Evolutionary conservation across 305 asterid genomes (phyloP).

Genomic region (Andrographis paniculata): DNA sequence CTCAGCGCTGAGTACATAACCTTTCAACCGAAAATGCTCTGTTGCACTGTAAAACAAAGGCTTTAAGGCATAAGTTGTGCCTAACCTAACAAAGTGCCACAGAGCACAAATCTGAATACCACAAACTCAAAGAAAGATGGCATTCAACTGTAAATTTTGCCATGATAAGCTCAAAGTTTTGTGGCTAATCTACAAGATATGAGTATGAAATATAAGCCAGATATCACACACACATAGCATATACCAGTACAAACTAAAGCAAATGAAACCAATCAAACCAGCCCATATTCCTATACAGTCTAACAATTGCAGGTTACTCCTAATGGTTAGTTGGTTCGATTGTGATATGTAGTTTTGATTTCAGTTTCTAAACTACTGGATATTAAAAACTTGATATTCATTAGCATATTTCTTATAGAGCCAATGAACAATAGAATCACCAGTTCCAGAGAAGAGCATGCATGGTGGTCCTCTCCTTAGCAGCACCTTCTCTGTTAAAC

Average conservation of each 20-base stretch:
- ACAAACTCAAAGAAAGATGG: conserved; percentile 9
- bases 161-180: neutral
- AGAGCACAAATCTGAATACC: conserved; percentile 9
- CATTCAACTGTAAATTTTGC: too few species aligned
- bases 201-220: neutral
- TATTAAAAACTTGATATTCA: conserved; percentile 1
- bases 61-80: neutral
- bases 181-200: conserved; percentile 2
- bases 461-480: conserved; percentile 82
- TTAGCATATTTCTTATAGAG: conserved; percentile 8
- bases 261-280: too few species aligned
- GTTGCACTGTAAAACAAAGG: conserved; percentile 55
- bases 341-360: too few species aligned
- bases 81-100: neutral
- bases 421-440: conserved; percentile 29
- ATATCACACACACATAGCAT: conserved; percentile 10
- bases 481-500: conserved; percentile 58
- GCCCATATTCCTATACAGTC: too few species aligned
- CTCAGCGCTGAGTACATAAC: conserved; percentile 64
- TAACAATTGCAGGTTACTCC: too few species aligned
- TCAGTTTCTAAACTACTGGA: too few species aligned
- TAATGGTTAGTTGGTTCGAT: too few species aligned
- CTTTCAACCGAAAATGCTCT: conserved; percentile 75
- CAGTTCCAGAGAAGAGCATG: conserved; percentile 99
- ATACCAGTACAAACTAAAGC: too few species aligned